Conservation (phyloP, 306 rosid species). For the Neltuma alba region DNA sequence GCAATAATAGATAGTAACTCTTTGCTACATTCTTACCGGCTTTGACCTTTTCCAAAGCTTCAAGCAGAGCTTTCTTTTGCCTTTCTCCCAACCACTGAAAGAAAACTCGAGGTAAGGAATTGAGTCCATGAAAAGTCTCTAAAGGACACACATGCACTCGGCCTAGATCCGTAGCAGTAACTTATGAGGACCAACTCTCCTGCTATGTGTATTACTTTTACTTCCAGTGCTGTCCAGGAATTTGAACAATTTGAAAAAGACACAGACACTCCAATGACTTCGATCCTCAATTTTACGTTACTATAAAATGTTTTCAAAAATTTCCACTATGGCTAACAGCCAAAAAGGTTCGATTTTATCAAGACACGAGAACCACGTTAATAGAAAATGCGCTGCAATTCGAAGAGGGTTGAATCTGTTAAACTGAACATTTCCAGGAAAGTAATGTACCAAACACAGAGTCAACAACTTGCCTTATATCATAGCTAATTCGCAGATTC, state of each 20-base stretch:
- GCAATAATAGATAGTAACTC: slow-evolving; percentile 12
- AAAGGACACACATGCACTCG: neutral
- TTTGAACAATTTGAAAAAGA: neutral
- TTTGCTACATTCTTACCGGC: slow-evolving; percentile 57
- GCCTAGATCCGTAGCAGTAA: neutral
- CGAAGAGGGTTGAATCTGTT: neutral
- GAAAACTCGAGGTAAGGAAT: slow-evolving; percentile 13
- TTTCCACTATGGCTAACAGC: slow-evolving; percentile 3
- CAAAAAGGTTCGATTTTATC: neutral
- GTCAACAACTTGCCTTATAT: neutral
- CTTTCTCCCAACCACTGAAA: slow-evolving; percentile 37
- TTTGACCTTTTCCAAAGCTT: slow-evolving; percentile 91
- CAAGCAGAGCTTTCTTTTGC: slow-evolving; percentile 69
- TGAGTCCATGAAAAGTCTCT: slow-evolving; percentile 1
- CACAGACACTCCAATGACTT: neutral
- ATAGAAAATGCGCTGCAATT: neutral
- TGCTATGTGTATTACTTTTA: neutral
- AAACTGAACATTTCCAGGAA: neutral
- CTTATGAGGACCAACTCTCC: neutral
- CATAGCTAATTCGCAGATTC: neutral
- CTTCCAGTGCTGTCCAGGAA: neutral
- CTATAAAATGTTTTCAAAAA: neutral
- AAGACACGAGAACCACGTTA: neutral
- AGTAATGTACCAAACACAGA: neutral
- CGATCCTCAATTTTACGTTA: neutral